Base-by-base conservation (phyloP, 495 filamentous ascomycete species). In the Penicillium arizonense region DNA sequence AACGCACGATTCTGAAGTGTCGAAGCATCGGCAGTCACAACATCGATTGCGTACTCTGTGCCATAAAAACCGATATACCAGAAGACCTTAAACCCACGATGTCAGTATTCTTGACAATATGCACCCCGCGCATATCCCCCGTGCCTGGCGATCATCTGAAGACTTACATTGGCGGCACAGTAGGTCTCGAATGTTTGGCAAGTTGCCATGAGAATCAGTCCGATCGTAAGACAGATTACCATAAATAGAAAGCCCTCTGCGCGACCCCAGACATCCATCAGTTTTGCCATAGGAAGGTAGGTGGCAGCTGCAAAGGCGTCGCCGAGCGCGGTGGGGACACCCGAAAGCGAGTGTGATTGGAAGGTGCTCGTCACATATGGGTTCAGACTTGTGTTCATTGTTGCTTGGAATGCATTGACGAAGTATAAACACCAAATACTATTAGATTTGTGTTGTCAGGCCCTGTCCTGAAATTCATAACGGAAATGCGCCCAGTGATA, bases 181-280 rank as follows among this genome's bases (percentile, higher is more conserved):
- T 73, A 80, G 0, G 68, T 70, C 28, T 69, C 56, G 32, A 79
- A 67, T 35, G 67, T 68, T 21, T 77, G 63, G 55, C 74, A 78
- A 1, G 53, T 63, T 7, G 77, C 77, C 73, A 79, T 78, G 55
- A 79, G 57, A 42, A 78, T 58, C 47, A 78, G 39, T 3, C 76
- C 76, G 26, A 77, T 32, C 0, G 64, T 69, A 2, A 63, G 53
- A 36, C 65, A 53, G 5, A 59, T 11, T 0, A 69, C 53, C 67
- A 70, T 69, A 47, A 78, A 21, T 11, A 62, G 73, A 57, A 84
- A 85, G 20, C 70, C 73, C 40, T 76, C 60, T 57, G 78, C 49
- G 58, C 81, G 58, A 45, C 84, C 85, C 75, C 80, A 87, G 18
- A 85, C 65, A 57, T 89, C 82, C 55, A 87, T 70, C 42, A 88